Conservation (phyloP, 148 eudicot species). For the Camellia sinensis region DNA sequence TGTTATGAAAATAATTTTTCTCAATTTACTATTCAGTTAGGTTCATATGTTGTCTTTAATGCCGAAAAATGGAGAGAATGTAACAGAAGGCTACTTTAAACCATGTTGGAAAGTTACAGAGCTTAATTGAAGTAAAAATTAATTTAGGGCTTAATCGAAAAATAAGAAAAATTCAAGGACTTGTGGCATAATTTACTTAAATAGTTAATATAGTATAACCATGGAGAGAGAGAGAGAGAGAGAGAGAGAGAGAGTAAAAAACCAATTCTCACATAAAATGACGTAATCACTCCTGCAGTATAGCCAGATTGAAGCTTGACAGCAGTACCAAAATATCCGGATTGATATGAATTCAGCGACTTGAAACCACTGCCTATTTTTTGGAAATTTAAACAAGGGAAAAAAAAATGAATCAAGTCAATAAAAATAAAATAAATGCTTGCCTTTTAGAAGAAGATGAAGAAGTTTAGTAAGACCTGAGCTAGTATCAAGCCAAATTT, state of each 20-base stretch:
- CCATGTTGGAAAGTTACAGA: too few relatives aligned
- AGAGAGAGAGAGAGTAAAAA: not conserved
- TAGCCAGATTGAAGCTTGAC: constrained; percentile 44
- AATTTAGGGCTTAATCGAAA: too few relatives aligned
- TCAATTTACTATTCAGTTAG: too few relatives aligned
- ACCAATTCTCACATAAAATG: constrained; percentile 27
- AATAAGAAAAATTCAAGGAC: too few relatives aligned
- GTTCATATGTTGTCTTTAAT: too few relatives aligned
- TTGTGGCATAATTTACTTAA: too few relatives aligned
- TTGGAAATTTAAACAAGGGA: not conserved
- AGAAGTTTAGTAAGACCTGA: constrained; percentile 21
- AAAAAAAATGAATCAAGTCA: not conserved
- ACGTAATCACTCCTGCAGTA: constrained; percentile 42
- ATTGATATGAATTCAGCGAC: constrained; percentile 25
- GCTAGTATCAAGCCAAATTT: constrained; percentile 33
- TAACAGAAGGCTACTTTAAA: too few relatives aligned
- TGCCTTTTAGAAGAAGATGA: not conserved
- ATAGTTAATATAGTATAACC: not conserved
- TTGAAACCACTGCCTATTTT: constrained; percentile 41
- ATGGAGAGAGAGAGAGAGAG: not conserved
- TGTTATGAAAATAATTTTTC: too few relatives aligned
- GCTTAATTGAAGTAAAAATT: too few relatives aligned
- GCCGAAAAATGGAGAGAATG: too few relatives aligned
- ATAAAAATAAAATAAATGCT: not conserved
- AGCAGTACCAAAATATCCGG: constrained; percentile 35